Evolutionary conservation across 345 rosid genomes (phyloP).

Genomic region (Citropsis articulata): DNA sequence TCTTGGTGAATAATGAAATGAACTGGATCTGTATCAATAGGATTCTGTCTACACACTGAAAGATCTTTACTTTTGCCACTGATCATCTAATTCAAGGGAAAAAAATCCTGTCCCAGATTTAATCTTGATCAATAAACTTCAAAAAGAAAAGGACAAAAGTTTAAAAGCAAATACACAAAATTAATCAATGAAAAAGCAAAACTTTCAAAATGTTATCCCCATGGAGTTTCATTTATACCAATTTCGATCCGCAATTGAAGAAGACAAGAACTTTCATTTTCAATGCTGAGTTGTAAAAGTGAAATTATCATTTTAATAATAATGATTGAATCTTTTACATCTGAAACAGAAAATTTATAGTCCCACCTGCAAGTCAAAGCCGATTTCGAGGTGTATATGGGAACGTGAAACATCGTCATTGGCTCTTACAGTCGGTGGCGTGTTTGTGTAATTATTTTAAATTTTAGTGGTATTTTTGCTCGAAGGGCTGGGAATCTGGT

Average conservation of each 20-base stretch:
- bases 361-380: slow-evolving; percentile 18
- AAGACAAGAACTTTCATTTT: not conserved
- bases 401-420: not conserved
- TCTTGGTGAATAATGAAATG: slow-evolving; percentile 1
- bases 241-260: not conserved
- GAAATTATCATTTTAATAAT: not conserved
- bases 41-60: not conserved
- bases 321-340: not conserved
- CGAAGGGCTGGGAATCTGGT: not conserved
- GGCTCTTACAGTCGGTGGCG: not conserved
- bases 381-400: not conserved
- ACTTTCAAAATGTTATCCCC: not conserved
- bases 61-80: not conserved
- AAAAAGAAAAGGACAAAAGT: not conserved
- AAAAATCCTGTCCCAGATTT: slow-evolving; percentile 11
- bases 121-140: slow-evolving; percentile 6
- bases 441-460: not conserved
- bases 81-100: slow-evolving; percentile 2
- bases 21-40: slow-evolving; percentile 11
- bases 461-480: not conserved
- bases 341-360: not conserved
- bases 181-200: not conserved
- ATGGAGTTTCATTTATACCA: not conserved
- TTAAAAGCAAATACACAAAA: not conserved
- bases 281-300: slow-evolving; percentile 11